Evolutionary conservation across 2,329 filamentous ascomycete genomes (phyloP).

Genomic region (Phialophora expanda): DNA sequence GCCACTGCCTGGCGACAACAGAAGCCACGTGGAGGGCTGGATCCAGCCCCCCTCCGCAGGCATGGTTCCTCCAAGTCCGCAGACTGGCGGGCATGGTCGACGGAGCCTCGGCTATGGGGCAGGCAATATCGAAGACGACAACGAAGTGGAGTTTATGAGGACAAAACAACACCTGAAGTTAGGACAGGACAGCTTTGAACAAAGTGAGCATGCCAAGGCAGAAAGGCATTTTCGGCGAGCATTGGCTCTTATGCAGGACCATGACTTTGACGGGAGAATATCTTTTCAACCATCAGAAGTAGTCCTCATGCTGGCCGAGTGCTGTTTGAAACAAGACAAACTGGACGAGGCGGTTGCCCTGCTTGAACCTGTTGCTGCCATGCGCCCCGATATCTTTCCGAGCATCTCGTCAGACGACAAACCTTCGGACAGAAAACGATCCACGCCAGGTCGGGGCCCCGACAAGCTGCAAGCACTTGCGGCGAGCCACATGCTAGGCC

Average conservation of each 20-base stretch:
- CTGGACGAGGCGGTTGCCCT: slow-evolving; percentile 34
- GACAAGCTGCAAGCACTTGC: slow-evolving; percentile 33
- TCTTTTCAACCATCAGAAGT: slow-evolving; percentile 36
- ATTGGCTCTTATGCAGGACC: slow-evolving; percentile 28
- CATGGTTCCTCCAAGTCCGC: not conserved
- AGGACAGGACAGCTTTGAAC: slow-evolving; percentile 34
- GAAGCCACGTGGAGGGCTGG: slow-evolving; percentile 25
- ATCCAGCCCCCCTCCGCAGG: slow-evolving; percentile 19
- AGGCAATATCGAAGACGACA: slow-evolving; percentile 21
- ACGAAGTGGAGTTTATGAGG: slow-evolving; percentile 33
- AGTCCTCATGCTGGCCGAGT: slow-evolving; percentile 34
- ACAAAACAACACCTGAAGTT: slow-evolving; percentile 32
- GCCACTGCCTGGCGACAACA: slow-evolving; percentile 11
- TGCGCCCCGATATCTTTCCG: slow-evolving; percentile 28
- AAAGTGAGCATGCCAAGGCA: slow-evolving; percentile 30
- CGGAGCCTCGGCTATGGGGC: not conserved
- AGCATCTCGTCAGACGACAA: not conserved
- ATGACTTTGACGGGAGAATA: slow-evolving; percentile 36
- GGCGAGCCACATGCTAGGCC: slow-evolving; percentile 35
- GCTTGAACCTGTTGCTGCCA: slow-evolving; percentile 33
- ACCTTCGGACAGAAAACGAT: slow-evolving; percentile 2
- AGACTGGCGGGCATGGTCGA: not conserved
- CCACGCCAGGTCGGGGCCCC: slow-evolving; percentile 5
- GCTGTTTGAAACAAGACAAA: slow-evolving; percentile 36
- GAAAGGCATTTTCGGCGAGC: slow-evolving; percentile 38